phyloP scores from a whole-genome alignment of 768 basidiomycete species.

The Lactarius pseudohatsudake region DNA sequence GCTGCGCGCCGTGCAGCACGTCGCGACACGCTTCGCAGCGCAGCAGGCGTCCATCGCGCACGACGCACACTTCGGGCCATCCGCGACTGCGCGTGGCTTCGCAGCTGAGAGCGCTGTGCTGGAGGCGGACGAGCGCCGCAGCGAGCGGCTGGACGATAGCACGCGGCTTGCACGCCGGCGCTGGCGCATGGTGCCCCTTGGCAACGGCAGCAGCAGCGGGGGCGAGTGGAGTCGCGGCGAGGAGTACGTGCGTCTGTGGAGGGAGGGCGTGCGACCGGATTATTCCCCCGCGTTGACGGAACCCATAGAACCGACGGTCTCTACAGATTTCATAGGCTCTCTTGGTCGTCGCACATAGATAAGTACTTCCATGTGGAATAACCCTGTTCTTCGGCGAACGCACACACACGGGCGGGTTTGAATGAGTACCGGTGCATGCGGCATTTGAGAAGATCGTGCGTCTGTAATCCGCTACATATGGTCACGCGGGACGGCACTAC shows the following conservation, averaged over 20 bases:
- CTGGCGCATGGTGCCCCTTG: slow-evolving; percentile 57
- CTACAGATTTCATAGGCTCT: slow-evolving; percentile 16
- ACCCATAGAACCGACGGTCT: slow-evolving; percentile 8
- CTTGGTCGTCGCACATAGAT: slow-evolving; percentile 3
- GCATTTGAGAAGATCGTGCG: too few species aligned
- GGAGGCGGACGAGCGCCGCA: slow-evolving; percentile 54
- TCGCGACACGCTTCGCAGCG: slow-evolving; percentile 71
- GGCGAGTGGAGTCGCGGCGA: slow-evolving; percentile 70
- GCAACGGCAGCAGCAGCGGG: slow-evolving; percentile 8
- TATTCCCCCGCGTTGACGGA: slow-evolving; percentile 60
- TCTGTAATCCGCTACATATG: too few species aligned
- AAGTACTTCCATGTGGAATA: background rate
- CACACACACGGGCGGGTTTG: too few species aligned
- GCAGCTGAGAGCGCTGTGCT: slow-evolving; percentile 61
- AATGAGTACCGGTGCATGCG: too few species aligned
- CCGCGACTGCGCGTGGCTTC: slow-evolving; percentile 61
- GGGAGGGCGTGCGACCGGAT: slow-evolving; percentile 62
- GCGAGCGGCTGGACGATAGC: slow-evolving; percentile 57
- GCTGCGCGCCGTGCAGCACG: slow-evolving; percentile 80
- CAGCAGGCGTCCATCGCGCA: slow-evolving; percentile 76
- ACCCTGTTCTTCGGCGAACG: too few species aligned
- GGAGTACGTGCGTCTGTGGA: slow-evolving; percentile 72
- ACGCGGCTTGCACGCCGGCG: slow-evolving; percentile 66
- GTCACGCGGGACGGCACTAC: too few species aligned
- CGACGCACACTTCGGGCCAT: slow-evolving; percentile 62